Evolutionary conservation across 352 stramenopile species (phyloP).

Genomic region (Globisporangium solare): DNA sequence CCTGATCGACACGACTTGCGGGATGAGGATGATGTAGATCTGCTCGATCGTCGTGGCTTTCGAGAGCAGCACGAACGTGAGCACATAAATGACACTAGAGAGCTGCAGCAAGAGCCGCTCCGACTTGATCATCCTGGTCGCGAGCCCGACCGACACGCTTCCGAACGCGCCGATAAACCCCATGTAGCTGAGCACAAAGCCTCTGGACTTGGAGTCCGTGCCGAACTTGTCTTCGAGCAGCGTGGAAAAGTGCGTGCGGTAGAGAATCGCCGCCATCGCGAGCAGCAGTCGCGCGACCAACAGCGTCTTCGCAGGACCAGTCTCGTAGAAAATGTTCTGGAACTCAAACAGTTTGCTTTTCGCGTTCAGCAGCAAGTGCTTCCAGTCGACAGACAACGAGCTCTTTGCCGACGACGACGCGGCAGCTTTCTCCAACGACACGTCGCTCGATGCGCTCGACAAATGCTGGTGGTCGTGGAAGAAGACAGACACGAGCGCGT

Average conservation of each 20-base stretch:
- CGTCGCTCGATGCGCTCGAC: slow-evolving; percentile 5
- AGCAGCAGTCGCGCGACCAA: slow-evolving; percentile 66
- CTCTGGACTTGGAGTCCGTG: slow-evolving; percentile 50
- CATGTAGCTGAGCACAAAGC: slow-evolving; percentile 83
- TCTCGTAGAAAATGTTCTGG: slow-evolving; percentile 55
- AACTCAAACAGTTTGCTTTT: slow-evolving; percentile 62
- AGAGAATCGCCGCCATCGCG: slow-evolving; percentile 71
- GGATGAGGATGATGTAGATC: slow-evolving; percentile 55
- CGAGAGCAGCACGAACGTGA: slow-evolving; percentile 67
- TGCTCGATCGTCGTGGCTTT: slow-evolving; percentile 36
- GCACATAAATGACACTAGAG: slow-evolving; percentile 58
- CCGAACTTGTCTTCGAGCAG: slow-evolving; percentile 79
- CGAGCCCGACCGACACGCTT: slow-evolving; percentile 56
- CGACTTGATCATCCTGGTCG: slow-evolving; percentile 38
- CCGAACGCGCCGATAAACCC: slow-evolving; percentile 59
- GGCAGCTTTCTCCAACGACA: slow-evolving; percentile 1
- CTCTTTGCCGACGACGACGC: background rate
- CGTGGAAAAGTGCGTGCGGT: slow-evolving; percentile 73
- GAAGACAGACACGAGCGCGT: slow-evolving; percentile 53
- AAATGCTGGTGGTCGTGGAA: slow-evolving; percentile 25
- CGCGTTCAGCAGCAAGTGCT: slow-evolving; percentile 34
- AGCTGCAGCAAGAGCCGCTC: slow-evolving; percentile 63
- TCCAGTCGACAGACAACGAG: slow-evolving; percentile 20
- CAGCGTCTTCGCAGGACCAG: slow-evolving; percentile 56
- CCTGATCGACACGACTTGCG: slow-evolving; percentile 70